A percentile compares a stretch with the other conserved stretches of the same genome.
These are phyloP conservation scores for Colletotrichum siamense DNA, from an alignment of 2,329 filamentous ascomycete genomes.

Conservation along the genomic window DNA sequence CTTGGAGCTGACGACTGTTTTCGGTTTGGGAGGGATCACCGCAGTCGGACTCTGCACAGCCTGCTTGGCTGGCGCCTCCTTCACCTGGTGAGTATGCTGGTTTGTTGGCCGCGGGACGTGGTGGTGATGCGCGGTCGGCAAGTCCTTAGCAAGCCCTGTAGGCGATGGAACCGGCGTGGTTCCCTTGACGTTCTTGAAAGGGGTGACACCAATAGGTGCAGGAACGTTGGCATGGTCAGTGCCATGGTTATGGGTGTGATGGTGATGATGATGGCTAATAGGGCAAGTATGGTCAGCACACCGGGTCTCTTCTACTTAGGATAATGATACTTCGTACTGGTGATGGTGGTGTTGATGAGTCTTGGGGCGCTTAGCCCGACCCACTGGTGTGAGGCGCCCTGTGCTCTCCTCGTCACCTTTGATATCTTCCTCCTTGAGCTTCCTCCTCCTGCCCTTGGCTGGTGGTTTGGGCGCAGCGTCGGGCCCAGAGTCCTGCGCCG, in stretches of 20 bases:
- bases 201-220: constrained; percentile 42
- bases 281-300: background rate
- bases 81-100: constrained; percentile 21
- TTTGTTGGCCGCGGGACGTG: constrained; percentile 42
- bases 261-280: constrained; percentile 60
- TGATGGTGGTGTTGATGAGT: constrained; percentile 71
- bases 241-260: constrained; percentile 63
- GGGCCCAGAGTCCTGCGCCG: constrained; percentile 48
- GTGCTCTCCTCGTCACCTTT: constrained; percentile 71
- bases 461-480: constrained; percentile 45
- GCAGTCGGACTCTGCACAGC: constrained; percentile 41
- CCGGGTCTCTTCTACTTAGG: background rate
- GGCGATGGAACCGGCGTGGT: constrained; percentile 51
- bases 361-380: constrained; percentile 71
- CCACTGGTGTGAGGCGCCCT: constrained; percentile 65
- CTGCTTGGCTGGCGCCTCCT: constrained; percentile 28
- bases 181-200: constrained; percentile 57
- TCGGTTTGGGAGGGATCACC: constrained; percentile 63
- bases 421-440: constrained; percentile 77
- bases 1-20: constrained; percentile 71
- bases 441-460: constrained; percentile 64
- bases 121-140: constrained; percentile 48
- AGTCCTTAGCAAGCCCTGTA: constrained; percentile 42
- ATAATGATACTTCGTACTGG: constrained; percentile 55
- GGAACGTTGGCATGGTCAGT: constrained; percentile 49